These are phyloP conservation scores for Pseudozyma pruni DNA, from an alignment of 1,284 basidiomycete genomes.

Conservation along the genomic window DNA sequence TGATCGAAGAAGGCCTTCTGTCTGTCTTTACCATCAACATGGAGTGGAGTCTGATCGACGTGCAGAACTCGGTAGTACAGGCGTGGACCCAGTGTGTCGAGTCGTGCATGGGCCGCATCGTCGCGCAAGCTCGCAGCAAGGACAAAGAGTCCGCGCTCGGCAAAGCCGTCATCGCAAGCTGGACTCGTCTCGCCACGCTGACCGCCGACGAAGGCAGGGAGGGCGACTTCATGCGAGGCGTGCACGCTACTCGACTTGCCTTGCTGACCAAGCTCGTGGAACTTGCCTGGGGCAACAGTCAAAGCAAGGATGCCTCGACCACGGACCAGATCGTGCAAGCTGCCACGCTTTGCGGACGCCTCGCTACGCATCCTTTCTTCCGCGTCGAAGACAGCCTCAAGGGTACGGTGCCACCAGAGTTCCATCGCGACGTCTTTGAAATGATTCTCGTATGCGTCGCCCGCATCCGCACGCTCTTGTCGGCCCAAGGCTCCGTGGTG, in stretches of 20 bases:
- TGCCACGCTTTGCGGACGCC: slow-evolving; percentile 74
- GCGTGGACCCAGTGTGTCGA: slow-evolving; percentile 81
- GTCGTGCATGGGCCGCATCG: slow-evolving; percentile 73
- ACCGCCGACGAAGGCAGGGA: slow-evolving; percentile 78
- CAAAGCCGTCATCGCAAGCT: slow-evolving; percentile 33
- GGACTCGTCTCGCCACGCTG: slow-evolving; percentile 44
- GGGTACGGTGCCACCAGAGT: slow-evolving; percentile 75
- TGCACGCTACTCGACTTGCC: slow-evolving; percentile 80
- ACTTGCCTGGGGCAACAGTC: slow-evolving; percentile 74
- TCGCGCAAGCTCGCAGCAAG: slow-evolving; percentile 74
- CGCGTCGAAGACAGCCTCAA: slow-evolving; percentile 80
- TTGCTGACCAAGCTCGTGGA: slow-evolving; percentile 81
- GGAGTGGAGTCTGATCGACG: slow-evolving; percentile 84
- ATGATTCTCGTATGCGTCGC: slow-evolving; percentile 46
- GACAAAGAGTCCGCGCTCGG: slow-evolving; percentile 61
- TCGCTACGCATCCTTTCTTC: slow-evolving; percentile 80
- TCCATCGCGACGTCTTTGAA: slow-evolving; percentile 73
- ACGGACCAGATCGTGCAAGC: slow-evolving; percentile 74
- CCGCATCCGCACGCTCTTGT: slow-evolving; percentile 29
- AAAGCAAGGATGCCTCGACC: slow-evolving; percentile 21
- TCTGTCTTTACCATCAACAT: slow-evolving; percentile 76
- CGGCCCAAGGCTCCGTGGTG: slow-evolving; percentile 8
- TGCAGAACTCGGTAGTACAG: slow-evolving; percentile 79
- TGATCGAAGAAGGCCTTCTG: slow-evolving; percentile 66
- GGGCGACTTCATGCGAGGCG: slow-evolving; percentile 85